A percentile compares a stretch with the other conserved stretches of the same genome.
Conservation (phyloP, 2,329 filamentous ascomycete species). For the Aspergillus ochraceus region DNA sequence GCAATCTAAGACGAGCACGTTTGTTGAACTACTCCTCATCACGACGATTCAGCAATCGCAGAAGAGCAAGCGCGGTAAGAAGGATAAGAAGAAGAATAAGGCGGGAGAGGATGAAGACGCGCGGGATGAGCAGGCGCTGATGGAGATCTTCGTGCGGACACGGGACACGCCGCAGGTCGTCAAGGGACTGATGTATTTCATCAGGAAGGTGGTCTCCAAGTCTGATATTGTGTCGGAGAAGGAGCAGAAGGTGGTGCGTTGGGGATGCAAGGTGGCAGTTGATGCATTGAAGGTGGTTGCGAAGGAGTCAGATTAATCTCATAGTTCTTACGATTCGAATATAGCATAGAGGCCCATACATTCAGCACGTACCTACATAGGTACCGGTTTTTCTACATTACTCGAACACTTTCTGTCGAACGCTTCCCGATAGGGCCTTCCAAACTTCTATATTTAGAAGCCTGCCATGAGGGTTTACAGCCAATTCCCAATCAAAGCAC, state of each 20-base stretch:
- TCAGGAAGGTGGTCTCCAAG: slow-evolving; percentile 72
- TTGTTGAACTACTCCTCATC: slow-evolving; percentile 79
- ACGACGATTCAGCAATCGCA: slow-evolving; percentile 70
- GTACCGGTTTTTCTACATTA: no score
- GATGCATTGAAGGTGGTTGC: slow-evolving; percentile 42
- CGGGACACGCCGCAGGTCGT: slow-evolving; percentile 67
- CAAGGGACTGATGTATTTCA: slow-evolving; percentile 74
- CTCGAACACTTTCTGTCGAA: no score
- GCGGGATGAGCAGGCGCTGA: slow-evolving; percentile 58
- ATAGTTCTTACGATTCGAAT: background rate
- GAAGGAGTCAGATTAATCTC: slow-evolving; percentile 13
- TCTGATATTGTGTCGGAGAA: slow-evolving; percentile 56
- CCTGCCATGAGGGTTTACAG: no score
- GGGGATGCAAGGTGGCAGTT: slow-evolving; percentile 44
- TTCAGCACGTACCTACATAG: no score
- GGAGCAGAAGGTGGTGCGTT: slow-evolving; percentile 53
- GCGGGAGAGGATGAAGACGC: slow-evolving; percentile 24
- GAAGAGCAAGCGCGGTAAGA: slow-evolving; percentile 40
- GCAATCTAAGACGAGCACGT: slow-evolving; percentile 71
- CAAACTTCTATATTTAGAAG: no score
- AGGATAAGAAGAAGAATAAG: slow-evolving; percentile 22
- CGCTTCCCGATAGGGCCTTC: no score
- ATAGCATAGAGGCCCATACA: background rate
- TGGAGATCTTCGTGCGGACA: slow-evolving; percentile 66
- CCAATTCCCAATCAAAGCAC: no score